These are phyloP conservation scores for Apiotrichum siamense DNA, from an alignment of 1,284 basidiomycete genomes.

Conservation along the genomic window DNA sequence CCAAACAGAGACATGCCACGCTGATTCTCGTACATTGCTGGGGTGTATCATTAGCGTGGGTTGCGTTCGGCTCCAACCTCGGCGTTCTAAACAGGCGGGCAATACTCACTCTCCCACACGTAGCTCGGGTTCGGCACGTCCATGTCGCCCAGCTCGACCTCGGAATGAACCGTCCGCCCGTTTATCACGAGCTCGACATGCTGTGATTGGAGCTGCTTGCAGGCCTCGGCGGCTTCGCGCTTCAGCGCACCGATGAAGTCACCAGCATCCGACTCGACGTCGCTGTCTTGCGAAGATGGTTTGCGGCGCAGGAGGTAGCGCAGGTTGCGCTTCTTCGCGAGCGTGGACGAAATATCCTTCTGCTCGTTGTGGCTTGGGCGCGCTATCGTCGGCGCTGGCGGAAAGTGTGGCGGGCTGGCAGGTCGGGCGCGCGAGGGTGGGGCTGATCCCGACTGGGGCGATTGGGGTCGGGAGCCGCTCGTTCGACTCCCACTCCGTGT, in stretches of 20 bases:
- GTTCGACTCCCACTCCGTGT: no score
- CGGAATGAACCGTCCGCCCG: conserved; percentile 4
- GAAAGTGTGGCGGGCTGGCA: not conserved
- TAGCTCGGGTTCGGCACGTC: conserved; percentile 44
- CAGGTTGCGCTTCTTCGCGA: conserved; percentile 1
- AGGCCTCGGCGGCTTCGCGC: not conserved
- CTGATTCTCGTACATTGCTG: conserved; percentile 49
- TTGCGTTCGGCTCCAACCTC: no score
- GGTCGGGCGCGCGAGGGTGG: not conserved
- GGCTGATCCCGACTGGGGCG: not conserved
- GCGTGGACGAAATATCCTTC: not conserved
- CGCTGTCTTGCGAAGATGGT: not conserved
- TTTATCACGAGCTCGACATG: conserved; percentile 8
- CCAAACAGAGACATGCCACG: conserved; percentile 43
- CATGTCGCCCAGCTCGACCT: not conserved
- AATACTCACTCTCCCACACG: conserved; percentile 66
- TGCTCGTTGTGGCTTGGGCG: not conserved
- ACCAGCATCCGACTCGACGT: not conserved
- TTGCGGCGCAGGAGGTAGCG: not conserved
- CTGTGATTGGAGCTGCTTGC: not conserved
- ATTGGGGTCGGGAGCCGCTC: not conserved
- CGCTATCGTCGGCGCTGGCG: not conserved
- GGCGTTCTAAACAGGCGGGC: no score
- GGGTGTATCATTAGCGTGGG: no score
- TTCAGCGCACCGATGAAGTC: not conserved